These are phyloP conservation scores for Canavalia gladiata DNA, from an alignment of 306 rosid species.

Conservation along the genomic window DNA sequence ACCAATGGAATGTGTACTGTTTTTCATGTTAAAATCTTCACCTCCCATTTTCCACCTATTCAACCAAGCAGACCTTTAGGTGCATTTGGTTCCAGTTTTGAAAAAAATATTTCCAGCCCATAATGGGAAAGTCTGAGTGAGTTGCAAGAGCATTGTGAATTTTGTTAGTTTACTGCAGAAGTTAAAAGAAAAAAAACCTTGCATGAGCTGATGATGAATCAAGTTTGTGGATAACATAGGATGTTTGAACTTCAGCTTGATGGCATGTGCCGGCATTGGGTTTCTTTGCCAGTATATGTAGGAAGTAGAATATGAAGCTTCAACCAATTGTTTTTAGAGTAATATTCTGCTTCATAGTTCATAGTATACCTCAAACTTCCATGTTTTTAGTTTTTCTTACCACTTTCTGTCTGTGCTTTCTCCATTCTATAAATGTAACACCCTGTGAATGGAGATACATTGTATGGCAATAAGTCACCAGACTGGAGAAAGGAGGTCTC, in stretches of 20 bases:
- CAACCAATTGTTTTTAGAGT: background rate
- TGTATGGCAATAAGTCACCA: constrained; percentile 9
- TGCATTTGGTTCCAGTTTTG: background rate
- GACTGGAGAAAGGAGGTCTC: constrained; percentile 25
- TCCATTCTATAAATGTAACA: background rate
- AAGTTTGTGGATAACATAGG: background rate
- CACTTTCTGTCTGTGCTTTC: background rate
- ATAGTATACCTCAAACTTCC: background rate
- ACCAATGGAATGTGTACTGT: background rate
- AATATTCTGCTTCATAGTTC: constrained; percentile 2
- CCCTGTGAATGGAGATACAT: constrained; percentile 21
- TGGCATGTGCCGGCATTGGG: background rate
- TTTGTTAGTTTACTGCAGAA: constrained; percentile 7
- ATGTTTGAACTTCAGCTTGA: constrained; percentile 25
- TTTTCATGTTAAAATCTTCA: constrained; percentile 15
- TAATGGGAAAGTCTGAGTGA: background rate
- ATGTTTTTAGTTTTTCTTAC: constrained; percentile 1
- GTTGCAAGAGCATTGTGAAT: background rate
- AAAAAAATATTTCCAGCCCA: background rate
- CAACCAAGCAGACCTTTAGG: constrained; percentile 23
- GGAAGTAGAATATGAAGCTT: background rate
- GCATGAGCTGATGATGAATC: background rate
- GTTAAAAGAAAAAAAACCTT: background rate
- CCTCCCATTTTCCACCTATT: constrained; percentile 17
- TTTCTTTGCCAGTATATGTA: constrained; percentile 15